phyloP scores from a whole-genome alignment of 2,329 filamentous ascomycete species.

The Tolypocladium guangdongense region DNA sequence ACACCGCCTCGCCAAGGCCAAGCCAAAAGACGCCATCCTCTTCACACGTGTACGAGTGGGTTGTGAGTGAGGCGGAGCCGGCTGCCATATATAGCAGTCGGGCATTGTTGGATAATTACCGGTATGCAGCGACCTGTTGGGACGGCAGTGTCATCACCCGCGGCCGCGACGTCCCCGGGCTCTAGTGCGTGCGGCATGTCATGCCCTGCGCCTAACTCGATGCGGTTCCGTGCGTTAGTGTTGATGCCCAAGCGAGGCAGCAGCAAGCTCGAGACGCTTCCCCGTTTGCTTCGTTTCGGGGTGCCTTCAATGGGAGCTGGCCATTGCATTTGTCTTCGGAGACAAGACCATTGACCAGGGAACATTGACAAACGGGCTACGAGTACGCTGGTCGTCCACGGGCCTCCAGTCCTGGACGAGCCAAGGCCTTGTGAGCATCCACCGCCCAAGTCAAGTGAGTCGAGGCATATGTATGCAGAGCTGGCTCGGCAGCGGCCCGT shows the following conservation, averaged over 20 bases:
- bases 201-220: neutral
- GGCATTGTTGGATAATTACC: neutral
- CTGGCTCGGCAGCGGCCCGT: conserved; percentile 6
- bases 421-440: conserved; percentile 1
- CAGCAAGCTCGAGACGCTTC: neutral
- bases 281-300: neutral
- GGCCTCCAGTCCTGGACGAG: neutral
- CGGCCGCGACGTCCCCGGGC: neutral
- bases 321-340: neutral
- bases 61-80: neutral
- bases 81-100: neutral
- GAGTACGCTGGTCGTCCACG: neutral
- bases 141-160: neutral
- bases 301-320: neutral
- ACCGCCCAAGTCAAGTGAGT: conserved; percentile 18
- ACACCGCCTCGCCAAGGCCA: neutral
- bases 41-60: neutral
- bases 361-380: neutral
- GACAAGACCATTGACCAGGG: neutral
- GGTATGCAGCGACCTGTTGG: neutral
- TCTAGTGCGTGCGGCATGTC: neutral
- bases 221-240: neutral
- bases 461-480: conserved; percentile 15
- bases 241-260: conserved; percentile 1
- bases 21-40: neutral